Conservation (phyloP, 805 yeast genomes). For the Scheffersomyces amazonensis region DNA sequence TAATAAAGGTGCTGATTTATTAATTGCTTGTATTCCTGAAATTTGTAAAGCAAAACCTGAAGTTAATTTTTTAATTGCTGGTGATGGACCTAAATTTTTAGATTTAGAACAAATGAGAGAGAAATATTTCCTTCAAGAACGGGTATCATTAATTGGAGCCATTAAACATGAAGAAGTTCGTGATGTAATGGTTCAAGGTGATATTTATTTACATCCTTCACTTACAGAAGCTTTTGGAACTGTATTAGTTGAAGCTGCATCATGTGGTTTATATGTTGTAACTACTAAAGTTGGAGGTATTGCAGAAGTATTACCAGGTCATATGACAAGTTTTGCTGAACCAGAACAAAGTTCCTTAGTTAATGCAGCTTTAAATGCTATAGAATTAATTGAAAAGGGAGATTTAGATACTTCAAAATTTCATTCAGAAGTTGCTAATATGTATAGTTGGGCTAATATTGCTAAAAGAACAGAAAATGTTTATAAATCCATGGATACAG, state of each 20-base stretch:
- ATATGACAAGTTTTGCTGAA: slow-evolving; percentile 89
- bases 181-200: slow-evolving; percentile 89
- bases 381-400: slow-evolving; percentile 52
- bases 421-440: slow-evolving; percentile 69
- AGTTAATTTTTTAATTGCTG: slow-evolving; percentile 84
- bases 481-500: slow-evolving; percentile 50
- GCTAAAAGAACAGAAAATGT: slow-evolving; percentile 84
- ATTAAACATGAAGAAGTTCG: slow-evolving; percentile 91
- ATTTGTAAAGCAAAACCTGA: slow-evolving; percentile 63
- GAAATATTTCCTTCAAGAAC: slow-evolving; percentile 75
- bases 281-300: slow-evolving; percentile 97
- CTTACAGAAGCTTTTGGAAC: slow-evolving; percentile 98
- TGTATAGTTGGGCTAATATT: slow-evolving; percentile 92
- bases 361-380: slow-evolving; percentile 69
- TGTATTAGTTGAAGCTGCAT: slow-evolving; percentile 94
- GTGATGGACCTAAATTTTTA: slow-evolving; percentile 93
- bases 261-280: slow-evolving; percentile 90
- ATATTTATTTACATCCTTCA: slow-evolving; percentile 89
- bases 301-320: slow-evolving; percentile 89
- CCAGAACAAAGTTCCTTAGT: slow-evolving; percentile 85
- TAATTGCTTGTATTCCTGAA: slow-evolving; percentile 80
- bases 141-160: slow-evolving; percentile 82
- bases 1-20: slow-evolving; percentile 93
- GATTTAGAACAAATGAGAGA: slow-evolving; percentile 97
- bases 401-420: slow-evolving; percentile 69